Conservation (phyloP, 352 stramenopile species). For the Globisporangium middletonii region DNA sequence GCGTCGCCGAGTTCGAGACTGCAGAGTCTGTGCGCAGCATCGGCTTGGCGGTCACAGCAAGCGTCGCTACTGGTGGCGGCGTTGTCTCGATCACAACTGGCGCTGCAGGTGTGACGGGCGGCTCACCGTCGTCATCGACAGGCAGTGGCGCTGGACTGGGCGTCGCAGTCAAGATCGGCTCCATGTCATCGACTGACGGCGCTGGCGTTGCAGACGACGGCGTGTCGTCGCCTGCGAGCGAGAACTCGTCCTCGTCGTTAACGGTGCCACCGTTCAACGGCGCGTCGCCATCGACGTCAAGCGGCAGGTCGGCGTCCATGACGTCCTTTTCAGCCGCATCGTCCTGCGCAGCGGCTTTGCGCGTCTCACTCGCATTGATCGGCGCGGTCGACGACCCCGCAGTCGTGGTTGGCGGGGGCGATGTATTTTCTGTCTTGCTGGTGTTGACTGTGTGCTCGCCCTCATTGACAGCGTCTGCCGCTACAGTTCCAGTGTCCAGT, state of each 20-base stretch:
- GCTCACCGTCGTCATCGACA: too few relatives aligned
- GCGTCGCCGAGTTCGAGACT: constrained; percentile 13
- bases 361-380: not conserved
- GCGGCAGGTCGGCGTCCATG: not conserved
- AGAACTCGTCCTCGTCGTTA: constrained; percentile 10
- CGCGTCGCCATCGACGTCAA: not conserved
- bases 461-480: too few relatives aligned
- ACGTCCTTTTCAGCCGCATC: not conserved
- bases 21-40: constrained; percentile 24
- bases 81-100: not conserved
- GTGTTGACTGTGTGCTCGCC: too few relatives aligned
- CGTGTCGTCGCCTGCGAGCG: constrained; percentile 2
- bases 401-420: too few relatives aligned
- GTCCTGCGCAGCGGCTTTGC: not conserved
- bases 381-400: not conserved
- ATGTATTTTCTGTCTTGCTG: not conserved
- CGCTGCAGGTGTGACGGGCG: not conserved
- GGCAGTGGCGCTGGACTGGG: not conserved
- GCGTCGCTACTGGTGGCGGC: not conserved
- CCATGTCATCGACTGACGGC: not conserved
- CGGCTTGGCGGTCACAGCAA: constrained; percentile 20
- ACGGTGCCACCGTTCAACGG: not conserved
- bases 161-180: not conserved
- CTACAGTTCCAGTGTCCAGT: too few relatives aligned
- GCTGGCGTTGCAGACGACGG: not conserved